Percentiles rank a stretch among this genome's conserved stretches.
Evolutionary conservation across 2,329 filamentous ascomycete genomes (phyloP).

Genomic region (Botrytis byssoidea): DNA sequence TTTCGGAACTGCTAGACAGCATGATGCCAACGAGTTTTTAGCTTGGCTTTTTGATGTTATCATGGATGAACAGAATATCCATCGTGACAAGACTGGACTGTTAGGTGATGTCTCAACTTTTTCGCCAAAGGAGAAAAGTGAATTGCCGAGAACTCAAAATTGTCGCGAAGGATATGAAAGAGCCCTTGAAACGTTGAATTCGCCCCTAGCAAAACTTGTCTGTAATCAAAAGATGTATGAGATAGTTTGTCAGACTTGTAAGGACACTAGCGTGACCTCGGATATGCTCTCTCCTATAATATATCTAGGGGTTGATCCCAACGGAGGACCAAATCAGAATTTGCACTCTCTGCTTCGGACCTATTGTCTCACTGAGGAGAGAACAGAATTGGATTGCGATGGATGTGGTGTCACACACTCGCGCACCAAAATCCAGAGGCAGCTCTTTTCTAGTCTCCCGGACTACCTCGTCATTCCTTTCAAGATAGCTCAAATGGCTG

Average conservation of each 20-base stretch:
- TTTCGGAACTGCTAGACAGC: constrained; percentile 15
- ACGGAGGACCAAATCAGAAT: not conserved
- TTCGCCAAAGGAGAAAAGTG: not conserved
- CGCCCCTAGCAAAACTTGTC: not conserved
- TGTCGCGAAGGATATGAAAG: constrained; percentile 13
- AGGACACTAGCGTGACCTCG: not conserved
- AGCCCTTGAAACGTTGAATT: not conserved
- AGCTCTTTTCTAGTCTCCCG: constrained; percentile 3
- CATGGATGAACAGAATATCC: constrained; percentile 14
- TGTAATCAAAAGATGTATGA: not conserved
- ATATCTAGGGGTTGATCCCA: not conserved
- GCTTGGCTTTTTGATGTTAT: not conserved
- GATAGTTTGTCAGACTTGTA: not conserved
- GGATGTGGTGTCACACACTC: not conserved
- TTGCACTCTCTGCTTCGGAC: not conserved
- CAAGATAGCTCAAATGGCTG: not conserved
- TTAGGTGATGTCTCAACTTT: not conserved
- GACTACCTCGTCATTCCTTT: constrained; percentile 14
- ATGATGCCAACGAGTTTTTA: constrained; percentile 19
- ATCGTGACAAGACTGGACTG: not conserved
- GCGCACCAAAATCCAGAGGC: not conserved
- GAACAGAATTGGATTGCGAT: not conserved
- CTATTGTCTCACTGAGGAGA: not conserved
- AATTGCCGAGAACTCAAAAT: constrained; percentile 8
- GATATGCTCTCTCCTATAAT: not conserved